These are phyloP conservation scores for Penicillium sp. DNA, from an alignment of 2,329 filamentous ascomycete species.

Conservation along the genomic window DNA sequence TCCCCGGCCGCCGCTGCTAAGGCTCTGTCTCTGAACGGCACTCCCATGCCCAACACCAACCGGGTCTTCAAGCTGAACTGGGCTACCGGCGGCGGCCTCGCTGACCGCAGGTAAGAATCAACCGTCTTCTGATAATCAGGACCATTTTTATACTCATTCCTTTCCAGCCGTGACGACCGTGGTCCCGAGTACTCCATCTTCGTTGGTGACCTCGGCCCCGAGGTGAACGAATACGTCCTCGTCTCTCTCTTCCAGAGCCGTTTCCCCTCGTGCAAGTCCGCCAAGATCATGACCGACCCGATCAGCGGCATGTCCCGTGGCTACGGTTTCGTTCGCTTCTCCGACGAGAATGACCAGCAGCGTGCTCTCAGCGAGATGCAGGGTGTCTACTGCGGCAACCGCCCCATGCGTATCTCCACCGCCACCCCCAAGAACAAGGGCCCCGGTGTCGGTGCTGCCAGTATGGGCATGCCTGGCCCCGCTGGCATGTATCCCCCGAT, in stretches of 20 bases:
- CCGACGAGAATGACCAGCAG: conserved; percentile 92
- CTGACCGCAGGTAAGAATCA: conserved; percentile 71
- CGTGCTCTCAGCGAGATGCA: conserved; percentile 96
- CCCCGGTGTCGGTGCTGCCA: conserved; percentile 50
- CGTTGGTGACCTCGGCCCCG: conserved; percentile 92
- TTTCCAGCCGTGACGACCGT: conserved; percentile 70
- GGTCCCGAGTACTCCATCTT: conserved; percentile 97
- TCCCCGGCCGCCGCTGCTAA: conserved; percentile 80
- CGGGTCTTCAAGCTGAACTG: conserved; percentile 99
- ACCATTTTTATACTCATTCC: conserved; percentile 11
- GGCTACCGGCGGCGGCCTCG: conserved; percentile 92
- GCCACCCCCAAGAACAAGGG: conserved; percentile 90
- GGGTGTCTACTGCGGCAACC: conserved; percentile 96
- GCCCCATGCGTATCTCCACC: conserved; percentile 96
- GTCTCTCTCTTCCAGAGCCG: conserved; percentile 95
- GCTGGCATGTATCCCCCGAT: conserved; percentile 62
- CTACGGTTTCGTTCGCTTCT: conserved; percentile 97
- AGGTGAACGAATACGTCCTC: conserved; percentile 97
- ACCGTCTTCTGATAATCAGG: not conserved
- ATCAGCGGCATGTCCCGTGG: conserved; percentile 96
- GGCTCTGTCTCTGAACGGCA: conserved; percentile 84
- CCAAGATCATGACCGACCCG: conserved; percentile 99
- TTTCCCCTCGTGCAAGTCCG: conserved; percentile 96
- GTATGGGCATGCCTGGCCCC: conserved; percentile 50
- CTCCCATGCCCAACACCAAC: conserved; percentile 83